Evolutionary conservation across 768 basidiomycete genomes (phyloP).

Genomic region (Fomitopsis serialis): DNA sequence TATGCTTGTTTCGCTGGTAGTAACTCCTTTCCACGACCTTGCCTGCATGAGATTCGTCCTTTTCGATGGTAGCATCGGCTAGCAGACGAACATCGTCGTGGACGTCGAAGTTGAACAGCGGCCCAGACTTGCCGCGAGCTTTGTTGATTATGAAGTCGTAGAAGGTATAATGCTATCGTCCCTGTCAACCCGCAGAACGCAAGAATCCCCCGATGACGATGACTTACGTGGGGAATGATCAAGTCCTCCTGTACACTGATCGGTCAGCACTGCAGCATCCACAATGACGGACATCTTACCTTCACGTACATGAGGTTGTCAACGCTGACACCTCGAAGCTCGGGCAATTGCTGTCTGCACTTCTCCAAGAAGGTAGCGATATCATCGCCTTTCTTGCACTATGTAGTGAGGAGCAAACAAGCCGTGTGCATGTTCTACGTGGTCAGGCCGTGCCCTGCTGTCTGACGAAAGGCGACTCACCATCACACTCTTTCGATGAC

Average conservation of each 20-base stretch:
- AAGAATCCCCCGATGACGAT: background rate
- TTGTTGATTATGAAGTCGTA: slow-evolving; percentile 99
- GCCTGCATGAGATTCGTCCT: slow-evolving; percentile 97
- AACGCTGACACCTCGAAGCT: slow-evolving; percentile 82
- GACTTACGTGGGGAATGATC: slow-evolving; percentile 88
- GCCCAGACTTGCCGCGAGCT: slow-evolving; percentile 96
- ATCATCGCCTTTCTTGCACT: slow-evolving; percentile 98
- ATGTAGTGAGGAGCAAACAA: slow-evolving; percentile 3
- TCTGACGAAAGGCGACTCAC: slow-evolving; percentile 42
- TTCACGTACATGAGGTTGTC: slow-evolving; percentile 99
- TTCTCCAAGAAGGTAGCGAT: slow-evolving; percentile 87
- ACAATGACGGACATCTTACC: slow-evolving; percentile 34
- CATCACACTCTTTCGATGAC: slow-evolving; percentile 86
- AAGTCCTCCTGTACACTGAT: slow-evolving; percentile 73
- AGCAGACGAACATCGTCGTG: slow-evolving; percentile 96
- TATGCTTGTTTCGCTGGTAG: slow-evolving; percentile 95
- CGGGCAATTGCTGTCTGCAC: slow-evolving; percentile 88
- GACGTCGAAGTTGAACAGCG: slow-evolving; percentile 97
- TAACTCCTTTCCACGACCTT: slow-evolving; percentile 97
- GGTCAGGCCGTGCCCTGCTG: slow-evolving; percentile 10
- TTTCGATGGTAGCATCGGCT: slow-evolving; percentile 92
- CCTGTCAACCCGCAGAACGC: background rate
- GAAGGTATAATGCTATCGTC: slow-evolving; percentile 85
- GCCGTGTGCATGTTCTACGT: slow-evolving; percentile 17
- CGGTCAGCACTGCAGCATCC: slow-evolving; percentile 2